A percentile compares a stretch with the other conserved stretches of the same genome.
These are phyloP conservation scores for Salmacisia buchloeana DNA, from an alignment of 1,284 basidiomycete species.

Conservation along the genomic window DNA sequence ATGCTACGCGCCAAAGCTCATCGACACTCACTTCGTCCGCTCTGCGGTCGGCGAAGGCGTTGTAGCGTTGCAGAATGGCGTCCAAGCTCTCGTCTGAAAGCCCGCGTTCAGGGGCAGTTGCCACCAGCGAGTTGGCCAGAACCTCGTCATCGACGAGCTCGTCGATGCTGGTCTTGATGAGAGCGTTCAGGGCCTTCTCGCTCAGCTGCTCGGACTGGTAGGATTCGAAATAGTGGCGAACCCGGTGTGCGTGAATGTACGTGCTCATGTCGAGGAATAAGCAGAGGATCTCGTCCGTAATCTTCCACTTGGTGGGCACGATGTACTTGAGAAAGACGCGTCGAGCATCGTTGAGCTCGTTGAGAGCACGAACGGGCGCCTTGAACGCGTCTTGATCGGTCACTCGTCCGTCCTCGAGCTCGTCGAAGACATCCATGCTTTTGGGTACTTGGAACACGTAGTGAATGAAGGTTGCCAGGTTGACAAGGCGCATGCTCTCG, in stretches of 20 bases:
- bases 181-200: conserved; percentile 13
- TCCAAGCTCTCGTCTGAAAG: conserved; percentile 20
- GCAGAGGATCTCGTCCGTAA: conserved; percentile 28
- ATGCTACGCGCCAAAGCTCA: neutral
- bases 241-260: conserved; percentile 30
- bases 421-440: conserved; percentile 15
- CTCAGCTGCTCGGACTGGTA: conserved; percentile 17
- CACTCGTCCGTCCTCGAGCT: conserved; percentile 16
- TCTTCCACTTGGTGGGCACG: conserved; percentile 21
- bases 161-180: conserved; percentile 18
- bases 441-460: conserved; percentile 31
- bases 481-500: conserved; percentile 34
- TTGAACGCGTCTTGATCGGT: conserved; percentile 17
- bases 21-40: conserved; percentile 13
- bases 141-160: conserved; percentile 25
- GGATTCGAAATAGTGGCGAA: conserved; percentile 18
- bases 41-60: conserved; percentile 23
- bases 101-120: conserved; percentile 21
- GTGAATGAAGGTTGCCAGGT: conserved; percentile 38
- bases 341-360: conserved; percentile 33
- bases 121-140: conserved; percentile 20
- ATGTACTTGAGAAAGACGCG: conserved; percentile 32
- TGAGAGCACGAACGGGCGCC: conserved; percentile 22
- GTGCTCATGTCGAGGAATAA: conserved; percentile 37
- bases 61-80: conserved; percentile 23